A percentile compares a stretch with the other conserved stretches of the same genome.
Conservation (phyloP, 2,329 filamentous ascomycete species). For the Diaporthe humulicola region DNA sequence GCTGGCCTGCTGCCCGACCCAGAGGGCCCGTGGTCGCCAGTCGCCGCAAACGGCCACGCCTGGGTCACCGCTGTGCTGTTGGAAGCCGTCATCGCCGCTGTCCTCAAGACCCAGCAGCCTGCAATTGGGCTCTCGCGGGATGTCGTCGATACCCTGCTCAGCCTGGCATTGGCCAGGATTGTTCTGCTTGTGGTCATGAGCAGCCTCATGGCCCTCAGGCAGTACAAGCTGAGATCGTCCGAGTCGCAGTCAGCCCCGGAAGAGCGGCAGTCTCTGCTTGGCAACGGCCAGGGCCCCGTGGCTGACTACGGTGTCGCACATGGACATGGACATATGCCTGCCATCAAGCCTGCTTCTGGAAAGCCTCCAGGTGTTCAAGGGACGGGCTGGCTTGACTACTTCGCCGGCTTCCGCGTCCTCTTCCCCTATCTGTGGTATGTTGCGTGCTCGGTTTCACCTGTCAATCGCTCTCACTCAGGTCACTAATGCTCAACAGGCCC, state of each 20-base stretch:
- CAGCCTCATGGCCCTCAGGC: slow-evolving; percentile 46
- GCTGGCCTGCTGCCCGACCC: slow-evolving; percentile 58
- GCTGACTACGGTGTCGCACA: slow-evolving; percentile 38
- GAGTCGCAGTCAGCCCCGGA: slow-evolving; percentile 48
- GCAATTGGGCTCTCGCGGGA: slow-evolving; percentile 47
- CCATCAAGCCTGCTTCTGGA: slow-evolving; percentile 38
- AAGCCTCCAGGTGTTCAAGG: slow-evolving; percentile 48
- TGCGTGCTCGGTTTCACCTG: too few relatives aligned
- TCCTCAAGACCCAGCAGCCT: slow-evolving; percentile 49
- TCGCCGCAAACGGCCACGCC: slow-evolving; percentile 51
- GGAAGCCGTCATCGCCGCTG: slow-evolving; percentile 53
- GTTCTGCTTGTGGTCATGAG: slow-evolving; percentile 53
- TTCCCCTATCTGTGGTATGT: slow-evolving; percentile 59
- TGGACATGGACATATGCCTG: slow-evolving; percentile 46
- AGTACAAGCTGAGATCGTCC: slow-evolving; percentile 48
- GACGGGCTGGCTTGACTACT: slow-evolving; percentile 60
- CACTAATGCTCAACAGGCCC: slow-evolving; percentile 49
- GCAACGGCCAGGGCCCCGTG: slow-evolving; percentile 52
- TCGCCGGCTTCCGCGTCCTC: slow-evolving; percentile 58
- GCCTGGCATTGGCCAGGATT: slow-evolving; percentile 50
- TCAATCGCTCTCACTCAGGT: slow-evolving; percentile 35
- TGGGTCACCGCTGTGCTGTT: slow-evolving; percentile 53
- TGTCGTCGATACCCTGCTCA: slow-evolving; percentile 49
- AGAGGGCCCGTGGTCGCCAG: slow-evolving; percentile 58
- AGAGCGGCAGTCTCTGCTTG: slow-evolving; percentile 55